Base-by-base conservation (phyloP, 2,329 filamentous ascomycete species). In the Nothophoma quercina region DNA sequence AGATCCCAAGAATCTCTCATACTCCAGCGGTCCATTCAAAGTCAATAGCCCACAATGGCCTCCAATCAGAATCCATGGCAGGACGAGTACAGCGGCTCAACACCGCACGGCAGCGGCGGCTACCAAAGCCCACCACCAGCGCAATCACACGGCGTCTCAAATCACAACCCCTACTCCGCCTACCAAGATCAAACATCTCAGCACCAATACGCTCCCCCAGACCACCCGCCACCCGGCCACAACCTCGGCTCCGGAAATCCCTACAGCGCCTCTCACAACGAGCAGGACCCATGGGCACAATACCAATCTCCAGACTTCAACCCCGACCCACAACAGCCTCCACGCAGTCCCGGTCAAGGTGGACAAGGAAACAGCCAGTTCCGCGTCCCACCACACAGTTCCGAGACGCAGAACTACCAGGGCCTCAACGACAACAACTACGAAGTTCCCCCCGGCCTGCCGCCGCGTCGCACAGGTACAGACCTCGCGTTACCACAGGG, bases 401-500 rank as follows among this genome's bases (percentile, higher is more conserved):
- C 55, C 33, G 40, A 56, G 19, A 55, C 45, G 10, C 50, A 53
- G 28, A 53, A 53, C 38, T 53, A n/a, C 43, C 50, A 53, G 26
- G 51, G 51, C 25, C 21, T 55, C 29, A 50, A 55, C n/a, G 52
- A 51, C 30, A 47, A 51, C 42, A 47, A 50, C 22, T 55, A 56
- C 12, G 59, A 65, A 28, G 38, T 44, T 1, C 58, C 68, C 1
- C 68, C 69, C 8, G 53, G 51, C 4, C 65, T 67, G 2, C 69
- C 68, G 5, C 68, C 67, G 2, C 67, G 65, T 25, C 68, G 69
- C 44, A 59, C 64, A 19, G 64, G 54, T 22, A 71, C 71, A 9
- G 76, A 77, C 41, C 52, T 65, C n/a, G 67, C 76, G 15, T 69
- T 78, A 1, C 77, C 77, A 1, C 68, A 68, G n/a, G 68, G 68